These are phyloP conservation scores for Telopea speciosissima DNA, from an alignment of 177 flowering plant species.

Conservation along the genomic window DNA sequence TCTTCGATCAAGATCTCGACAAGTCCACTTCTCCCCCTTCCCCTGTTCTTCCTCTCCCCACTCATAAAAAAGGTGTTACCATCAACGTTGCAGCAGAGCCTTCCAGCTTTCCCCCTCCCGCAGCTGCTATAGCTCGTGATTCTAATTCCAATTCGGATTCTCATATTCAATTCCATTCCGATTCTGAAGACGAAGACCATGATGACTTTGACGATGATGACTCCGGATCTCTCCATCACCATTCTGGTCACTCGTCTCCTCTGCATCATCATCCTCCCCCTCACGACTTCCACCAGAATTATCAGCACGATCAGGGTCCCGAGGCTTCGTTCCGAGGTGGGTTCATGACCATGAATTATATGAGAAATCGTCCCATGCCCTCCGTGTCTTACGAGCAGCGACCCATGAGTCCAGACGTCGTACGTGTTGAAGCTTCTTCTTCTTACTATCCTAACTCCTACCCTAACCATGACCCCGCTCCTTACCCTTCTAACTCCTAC, in stretches of 20 bases:
- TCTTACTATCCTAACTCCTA: slow-evolving; percentile 18
- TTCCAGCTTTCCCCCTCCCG: slow-evolving; percentile 1
- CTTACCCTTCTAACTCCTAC: slow-evolving; percentile 13
- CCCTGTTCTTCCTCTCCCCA: slow-evolving; percentile 36
- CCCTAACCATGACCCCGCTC: not conserved
- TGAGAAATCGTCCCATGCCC: slow-evolving; percentile 56
- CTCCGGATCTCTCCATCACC: slow-evolving; percentile 7
- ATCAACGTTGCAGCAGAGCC: not conserved
- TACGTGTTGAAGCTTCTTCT: slow-evolving; percentile 29
- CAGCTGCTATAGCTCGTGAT: slow-evolving; percentile 9
- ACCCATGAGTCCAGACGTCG: slow-evolving; percentile 41
- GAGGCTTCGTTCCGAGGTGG: slow-evolving; percentile 8
- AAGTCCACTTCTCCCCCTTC: slow-evolving; percentile 15
- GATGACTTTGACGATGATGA: slow-evolving; percentile 9
- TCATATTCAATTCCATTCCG: slow-evolving; percentile 14
- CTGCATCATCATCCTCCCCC: slow-evolving; percentile 9
- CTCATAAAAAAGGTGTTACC: slow-evolving; percentile 27
- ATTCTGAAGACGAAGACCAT: slow-evolving; percentile 5
- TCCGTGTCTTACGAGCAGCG: slow-evolving; percentile 56
- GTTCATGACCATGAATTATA: slow-evolving; percentile 50
- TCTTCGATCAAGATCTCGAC: slow-evolving; percentile 27
- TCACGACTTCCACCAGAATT: not conserved
- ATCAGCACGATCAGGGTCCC: slow-evolving; percentile 15
- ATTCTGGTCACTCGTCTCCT: slow-evolving; percentile 24
- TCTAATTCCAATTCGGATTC: slow-evolving; percentile 39